Base-by-base conservation (phyloP, 768 basidiomycete species). In the Fomitopsis serialis region DNA sequence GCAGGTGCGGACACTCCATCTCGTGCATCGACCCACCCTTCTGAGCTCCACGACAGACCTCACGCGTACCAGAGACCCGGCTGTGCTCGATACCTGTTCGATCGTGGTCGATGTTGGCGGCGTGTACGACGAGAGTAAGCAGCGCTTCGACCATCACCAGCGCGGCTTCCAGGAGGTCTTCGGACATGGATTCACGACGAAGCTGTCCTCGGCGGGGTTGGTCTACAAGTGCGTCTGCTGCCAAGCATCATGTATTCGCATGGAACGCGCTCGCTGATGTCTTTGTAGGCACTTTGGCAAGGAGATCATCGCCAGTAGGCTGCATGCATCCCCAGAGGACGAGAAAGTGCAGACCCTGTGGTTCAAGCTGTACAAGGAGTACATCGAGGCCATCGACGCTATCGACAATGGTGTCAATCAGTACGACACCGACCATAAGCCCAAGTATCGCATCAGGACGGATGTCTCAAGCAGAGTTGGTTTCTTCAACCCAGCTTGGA, bases 51-150 rank as follows among this genome's bases (percentile, higher is more conserved):
- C 34, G 7, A 27, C 43, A 70, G 69, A 77, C 54, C 63, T 95
- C 29, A 85, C 82, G 62, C 81, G 93, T 36, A 84, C 77, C 37
- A 79, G 92, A 40, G 87, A 92, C 64, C 84, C 86, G 3, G 76
- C 74, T 11, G 61, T 84, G 15, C 78, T 95, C 32, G 84, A 84
- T 55, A 76, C 82, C 6, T 94, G 95, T 68, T 87, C 94, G 66
- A 93, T 99, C 63, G 90, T 99, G 27, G 92, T 98, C 22, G 96
- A 99, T 65, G 94, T 99, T 47, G 95, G 97, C 10, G 94, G 89
- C 6, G 78, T 89, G 22, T 99, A 98, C 68, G 92, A 96, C 52
- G 82, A 85, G 63, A 72, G 72, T 55, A 82, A 76, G 52, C 80
- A 86, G 50, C 79, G 87, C 36, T 99, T 92, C 67, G 96, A 99